Evolutionary conservation across 805 yeast genomes (phyloP), one percentile per base, ranked within the genome.

Genomic region (Teunomyces pallodes): DNA sequence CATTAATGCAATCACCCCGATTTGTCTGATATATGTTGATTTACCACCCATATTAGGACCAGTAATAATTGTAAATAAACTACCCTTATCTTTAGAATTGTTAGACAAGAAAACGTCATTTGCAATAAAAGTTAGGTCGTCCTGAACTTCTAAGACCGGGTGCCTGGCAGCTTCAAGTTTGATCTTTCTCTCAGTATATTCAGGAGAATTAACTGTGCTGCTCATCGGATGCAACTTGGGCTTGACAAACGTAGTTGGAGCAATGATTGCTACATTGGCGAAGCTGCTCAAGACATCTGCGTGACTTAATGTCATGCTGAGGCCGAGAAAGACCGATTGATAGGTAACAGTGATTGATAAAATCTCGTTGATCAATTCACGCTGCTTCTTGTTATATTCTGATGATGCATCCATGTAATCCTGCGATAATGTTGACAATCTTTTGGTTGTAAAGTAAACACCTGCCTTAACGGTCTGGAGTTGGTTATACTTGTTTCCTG

Each of bases 31-130:
- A 64, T 87, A 91, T 0, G 97, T 91, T 0, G 96, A 90, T 65
- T 91, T 91, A 62, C 97, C 97, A 52, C 97, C 97, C 97, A 91
- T 91, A 63, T 91, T 91, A 32, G 97, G 97, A 30, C 97, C 97
- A 0, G 97, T 91, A 24, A 94, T 89, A 16, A 94, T 86, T 6
- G 82, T 74, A 58, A 94, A 92, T 49, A 88, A 90, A 10, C 81
- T 72, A 1, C 66, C 68, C 12, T 55, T 56, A 3, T 66, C 63
- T 12, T 74, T 79, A 3, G 42, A 52, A 1, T 38, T 43, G 42
- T 81, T 80, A 10, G 75, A 70, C 47, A 94, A 71, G 9, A 72
- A 66, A n/a, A 90, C 87, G 62, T 94, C 97, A 65, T 94, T 94
- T 3, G 97, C 82, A 51, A 94, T 92, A 60, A 94, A 94, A n/a